Evolutionary conservation across 352 stramenopile genomes (phyloP).

Genomic region (Phytophthora pisi): DNA sequence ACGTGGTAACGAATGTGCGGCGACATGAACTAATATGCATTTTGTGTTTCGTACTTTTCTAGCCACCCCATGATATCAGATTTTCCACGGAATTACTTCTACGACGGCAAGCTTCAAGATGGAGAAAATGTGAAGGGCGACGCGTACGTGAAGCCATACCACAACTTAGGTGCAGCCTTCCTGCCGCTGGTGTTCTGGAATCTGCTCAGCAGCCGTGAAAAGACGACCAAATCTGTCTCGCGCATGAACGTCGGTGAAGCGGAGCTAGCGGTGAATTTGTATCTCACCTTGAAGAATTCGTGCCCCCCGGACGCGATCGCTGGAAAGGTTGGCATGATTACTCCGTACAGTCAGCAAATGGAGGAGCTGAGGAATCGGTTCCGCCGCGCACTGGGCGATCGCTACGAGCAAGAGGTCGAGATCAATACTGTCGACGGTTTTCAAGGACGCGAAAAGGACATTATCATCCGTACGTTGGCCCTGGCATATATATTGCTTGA

Average conservation of each 20-base stretch:
- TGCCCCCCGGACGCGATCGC: constrained; percentile 77
- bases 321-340: constrained; percentile 90
- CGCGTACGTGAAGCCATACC: constrained; percentile 78
- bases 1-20: background rate
- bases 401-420: constrained; percentile 85
- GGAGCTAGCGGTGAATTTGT: constrained; percentile 88
- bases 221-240: constrained; percentile 73
- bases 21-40: constrained; percentile 8
- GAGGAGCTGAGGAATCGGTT: constrained; percentile 80
- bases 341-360: constrained; percentile 91
- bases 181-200: constrained; percentile 89
- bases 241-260: constrained; percentile 82
- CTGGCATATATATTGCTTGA: background rate
- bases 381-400: constrained; percentile 57
- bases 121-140: constrained; percentile 75
- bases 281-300: constrained; percentile 84
- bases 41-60: background rate
- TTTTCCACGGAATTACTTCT: constrained; percentile 88
- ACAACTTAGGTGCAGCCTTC: constrained; percentile 76
- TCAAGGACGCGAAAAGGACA: constrained; percentile 92
- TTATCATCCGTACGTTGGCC: constrained; percentile 84
- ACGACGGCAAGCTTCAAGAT: constrained; percentile 84
- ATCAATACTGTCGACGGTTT: constrained; percentile 94
- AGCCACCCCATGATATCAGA: constrained; percentile 86
- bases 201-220: constrained; percentile 77